phyloP scores from a whole-genome alignment of 257 asterid genomes.

The Solanum habrochaites region DNA sequence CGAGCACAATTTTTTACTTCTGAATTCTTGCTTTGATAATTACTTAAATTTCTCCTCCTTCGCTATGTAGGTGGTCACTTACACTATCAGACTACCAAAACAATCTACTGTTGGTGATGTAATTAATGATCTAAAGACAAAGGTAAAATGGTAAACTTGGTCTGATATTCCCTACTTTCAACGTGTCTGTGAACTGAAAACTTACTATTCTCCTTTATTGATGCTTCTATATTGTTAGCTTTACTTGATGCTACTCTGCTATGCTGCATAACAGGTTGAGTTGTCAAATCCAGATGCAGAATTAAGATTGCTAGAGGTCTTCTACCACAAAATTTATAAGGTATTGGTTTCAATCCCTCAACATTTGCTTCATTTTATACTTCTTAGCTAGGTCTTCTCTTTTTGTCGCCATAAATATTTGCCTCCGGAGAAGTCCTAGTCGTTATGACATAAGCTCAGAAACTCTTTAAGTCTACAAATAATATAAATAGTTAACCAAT shows the following conservation, averaged over 20 bases:
- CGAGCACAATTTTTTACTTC: not conserved
- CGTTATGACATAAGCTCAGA: not conserved
- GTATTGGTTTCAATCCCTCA: slow-evolving; percentile 2
- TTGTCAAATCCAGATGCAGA: slow-evolving; percentile 34
- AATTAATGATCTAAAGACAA: slow-evolving; percentile 78
- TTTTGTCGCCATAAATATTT: not conserved
- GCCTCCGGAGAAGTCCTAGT: not conserved
- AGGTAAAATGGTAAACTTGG: slow-evolving; percentile 29
- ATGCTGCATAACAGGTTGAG: slow-evolving; percentile 24
- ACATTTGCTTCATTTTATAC: not conserved
- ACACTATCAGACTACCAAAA: slow-evolving; percentile 78
- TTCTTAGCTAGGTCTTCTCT: not conserved
- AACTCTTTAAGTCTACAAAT: not conserved
- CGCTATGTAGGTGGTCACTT: slow-evolving; percentile 53
- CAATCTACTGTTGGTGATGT: slow-evolving; percentile 95
- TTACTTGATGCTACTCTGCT: not conserved
- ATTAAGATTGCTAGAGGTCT: slow-evolving; percentile 38
- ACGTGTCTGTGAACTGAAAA: not conserved
- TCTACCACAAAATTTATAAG: slow-evolving; percentile 43
- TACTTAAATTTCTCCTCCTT: not conserved
- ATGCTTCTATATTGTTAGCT: not conserved
- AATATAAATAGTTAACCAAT: not conserved
- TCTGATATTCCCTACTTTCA: not conserved
- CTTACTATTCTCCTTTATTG: not conserved
- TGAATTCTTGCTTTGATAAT: not conserved